Conservation (phyloP, 139 green algal genomes). For the Bryopsis sp. region DNA sequence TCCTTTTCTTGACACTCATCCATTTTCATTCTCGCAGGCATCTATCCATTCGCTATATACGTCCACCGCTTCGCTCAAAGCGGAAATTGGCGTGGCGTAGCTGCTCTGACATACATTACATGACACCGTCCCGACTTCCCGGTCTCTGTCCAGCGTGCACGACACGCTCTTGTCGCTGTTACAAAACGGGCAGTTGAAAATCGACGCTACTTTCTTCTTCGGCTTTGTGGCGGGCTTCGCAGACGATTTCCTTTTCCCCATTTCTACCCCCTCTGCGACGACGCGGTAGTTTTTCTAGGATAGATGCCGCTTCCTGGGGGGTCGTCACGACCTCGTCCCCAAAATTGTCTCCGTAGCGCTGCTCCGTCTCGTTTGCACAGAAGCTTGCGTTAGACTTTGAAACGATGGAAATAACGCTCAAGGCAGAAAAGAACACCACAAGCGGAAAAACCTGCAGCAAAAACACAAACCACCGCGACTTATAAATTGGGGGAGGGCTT, state of each 20-base stretch:
- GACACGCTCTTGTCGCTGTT: slow-evolving; percentile 6
- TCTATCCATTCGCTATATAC: slow-evolving; percentile 26
- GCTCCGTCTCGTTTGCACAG: too few relatives aligned
- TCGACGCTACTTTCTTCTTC: slow-evolving; percentile 14
- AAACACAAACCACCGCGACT: too few relatives aligned
- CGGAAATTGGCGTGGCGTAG: slow-evolving; percentile 8
- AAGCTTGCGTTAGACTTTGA: too few relatives aligned
- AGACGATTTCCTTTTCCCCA: not conserved
- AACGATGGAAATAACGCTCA: too few relatives aligned
- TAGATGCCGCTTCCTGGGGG: too few relatives aligned
- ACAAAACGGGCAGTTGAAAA: slow-evolving; percentile 23
- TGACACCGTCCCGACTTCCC: not conserved
- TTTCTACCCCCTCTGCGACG: not conserved
- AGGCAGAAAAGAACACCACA: too few relatives aligned
- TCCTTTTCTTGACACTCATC: too few relatives aligned
- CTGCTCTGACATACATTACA: slow-evolving; percentile 16
- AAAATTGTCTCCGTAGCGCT: too few relatives aligned
- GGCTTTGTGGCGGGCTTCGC: not conserved
- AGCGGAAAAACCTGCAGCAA: too few relatives aligned
- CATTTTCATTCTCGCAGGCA: slow-evolving; percentile 21
- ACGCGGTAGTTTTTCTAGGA: too few relatives aligned
- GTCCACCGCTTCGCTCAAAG: slow-evolving; percentile 21
- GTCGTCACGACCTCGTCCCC: too few relatives aligned
- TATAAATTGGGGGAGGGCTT: too few relatives aligned
- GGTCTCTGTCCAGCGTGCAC: slow-evolving; percentile 14